These are phyloP conservation scores for Basipetospora chlamydospora DNA, from an alignment of 2,329 filamentous ascomycete species.

Conservation along the genomic window DNA sequence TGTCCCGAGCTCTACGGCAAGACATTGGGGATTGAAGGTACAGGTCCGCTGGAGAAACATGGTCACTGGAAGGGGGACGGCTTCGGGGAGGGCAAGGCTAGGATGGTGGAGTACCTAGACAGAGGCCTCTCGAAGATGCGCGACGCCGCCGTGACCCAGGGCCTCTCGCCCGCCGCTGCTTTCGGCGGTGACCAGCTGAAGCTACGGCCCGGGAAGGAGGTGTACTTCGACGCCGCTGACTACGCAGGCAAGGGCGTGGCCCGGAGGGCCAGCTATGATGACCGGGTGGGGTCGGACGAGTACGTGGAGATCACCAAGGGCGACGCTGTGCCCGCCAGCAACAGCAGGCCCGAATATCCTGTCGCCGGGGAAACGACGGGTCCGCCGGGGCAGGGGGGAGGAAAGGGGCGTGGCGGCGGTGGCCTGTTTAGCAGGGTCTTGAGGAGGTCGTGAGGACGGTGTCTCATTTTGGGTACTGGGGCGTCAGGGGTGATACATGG, in stretches of 20 bases:
- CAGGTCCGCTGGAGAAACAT: conserved; percentile 13
- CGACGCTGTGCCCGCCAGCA: too few relatives aligned
- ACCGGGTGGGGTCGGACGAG: conserved; percentile 13
- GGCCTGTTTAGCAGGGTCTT: background rate
- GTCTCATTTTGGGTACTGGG: too few relatives aligned
- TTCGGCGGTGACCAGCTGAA: background rate
- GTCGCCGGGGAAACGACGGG: too few relatives aligned
- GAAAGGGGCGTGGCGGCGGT: background rate
- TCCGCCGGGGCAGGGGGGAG: background rate
- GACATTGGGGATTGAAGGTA: conserved; percentile 24
- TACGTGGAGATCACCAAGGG: conserved; percentile 19
- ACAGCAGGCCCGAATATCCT: too few relatives aligned
- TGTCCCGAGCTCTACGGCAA: conserved; percentile 32
- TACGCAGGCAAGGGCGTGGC: background rate
- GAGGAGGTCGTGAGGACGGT: background rate
- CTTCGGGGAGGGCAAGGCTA: conserved; percentile 27
- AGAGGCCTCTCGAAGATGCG: conserved; percentile 30
- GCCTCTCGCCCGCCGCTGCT: background rate
- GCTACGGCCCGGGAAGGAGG: background rate
- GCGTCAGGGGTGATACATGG: too few relatives aligned
- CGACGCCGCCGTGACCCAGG: conserved; percentile 8
- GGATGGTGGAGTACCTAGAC: conserved; percentile 33
- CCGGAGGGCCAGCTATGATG: too few relatives aligned
- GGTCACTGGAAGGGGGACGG: conserved; percentile 10
- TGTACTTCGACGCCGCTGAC: background rate